Base-by-base conservation (phyloP, 768 basidiomycete genomes). In the Termitomyces sp. region DNA sequence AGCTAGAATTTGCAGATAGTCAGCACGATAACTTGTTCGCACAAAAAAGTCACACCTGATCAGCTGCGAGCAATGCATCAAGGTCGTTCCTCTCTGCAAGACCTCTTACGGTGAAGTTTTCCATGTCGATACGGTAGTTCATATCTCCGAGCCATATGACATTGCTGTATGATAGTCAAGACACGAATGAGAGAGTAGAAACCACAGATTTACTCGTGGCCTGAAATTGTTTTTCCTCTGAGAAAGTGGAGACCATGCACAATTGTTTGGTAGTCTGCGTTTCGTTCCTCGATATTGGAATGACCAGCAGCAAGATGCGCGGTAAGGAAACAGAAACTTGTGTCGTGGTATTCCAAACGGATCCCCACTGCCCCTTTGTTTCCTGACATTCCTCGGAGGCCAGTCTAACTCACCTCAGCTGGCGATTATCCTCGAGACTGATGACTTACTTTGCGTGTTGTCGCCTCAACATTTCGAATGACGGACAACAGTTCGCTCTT, bases 241-340 rank as follows among this genome's bases (percentile, higher is more conserved):
- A 88, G 79, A 70, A 99, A 99, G 60, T 92, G 89, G 35, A 99
- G 69, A 1, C 90, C 92, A 51, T 82, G 80, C 10, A 78, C 78
- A 55, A 99, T 96, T 6, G 97, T 98, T 55, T 81, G 77, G 66
- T 94, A 98, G 71, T 99, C 97, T 12, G 86, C 80, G 65, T 98
- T 94, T 28, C 97, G 82, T 69, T 98, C 97, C 35, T 88, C 87
- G 4, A 93, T 77, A 65, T 96, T 96, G 6, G 81, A 68, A 66
- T 97, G 94, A 7, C 97, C 97, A n/a, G 97, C 95, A 16, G 97
- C 95, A 43, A 98, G 80, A 71, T 98, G 97, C 4, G 92, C 93
- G 9, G 96, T 98, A 61, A 99, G 70, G 73, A 98, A 95, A 73
- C 97, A 99, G 65, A 98, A 88, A 56, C 83, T 89, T 9, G 95